Base-by-base conservation (phyloP, 192 early-diverging fungal species). In the Coemansia sp. region DNA sequence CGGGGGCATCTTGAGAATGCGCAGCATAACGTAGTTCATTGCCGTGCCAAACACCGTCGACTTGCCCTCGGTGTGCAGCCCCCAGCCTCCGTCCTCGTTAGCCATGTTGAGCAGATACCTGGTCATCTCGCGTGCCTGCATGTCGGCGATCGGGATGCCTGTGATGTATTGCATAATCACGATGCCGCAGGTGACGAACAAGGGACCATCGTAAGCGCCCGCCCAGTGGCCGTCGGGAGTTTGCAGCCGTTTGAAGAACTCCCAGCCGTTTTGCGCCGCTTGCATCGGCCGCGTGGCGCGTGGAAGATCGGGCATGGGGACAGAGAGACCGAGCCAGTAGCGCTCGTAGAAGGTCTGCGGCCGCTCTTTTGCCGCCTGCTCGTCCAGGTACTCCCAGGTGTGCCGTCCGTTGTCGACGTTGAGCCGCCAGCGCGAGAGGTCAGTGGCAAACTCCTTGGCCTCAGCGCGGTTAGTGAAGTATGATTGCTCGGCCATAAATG, bases 1-100 rank as follows among this genome's bases (percentile, higher is more conserved):
- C 4, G 89, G 82, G 14, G 80, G 80, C 41, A 96, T 71, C 13
- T 95, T 95, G 14, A 99, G 71, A 23, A 98, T 83, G 41, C 97
- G 87, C 41, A 96, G 81, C 17, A 86, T 81, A 10, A 92, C 88
- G 68, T 99, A 99, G 74, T 96, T 99, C 50, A 99, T 72, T 1
- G 91, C 88, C 0, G 97, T 99, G 49, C 95, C 95, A 80, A 99
- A 99, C 11, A 91, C 92, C 2, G 95, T 94, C 18, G 95, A 96
- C 21, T 82, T 71, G 45, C 90, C 83, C 75, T 96, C 95, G 45
- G 92, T 91, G 71, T 99, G 97, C 89, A 99, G 82, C 13, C 96
- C 95, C 95, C 95, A 99, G 9, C 96, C 96, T 34, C 96, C 96
- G 60, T 97, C 94, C 21, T 85, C 87, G 72, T 92, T 75, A 2